A percentile compares a stretch with the other conserved stretches of the same genome.
phyloP scores from a whole-genome alignment of 1,284 basidiomycete genomes.

The Cutaneotrichosporon sp. region DNA sequence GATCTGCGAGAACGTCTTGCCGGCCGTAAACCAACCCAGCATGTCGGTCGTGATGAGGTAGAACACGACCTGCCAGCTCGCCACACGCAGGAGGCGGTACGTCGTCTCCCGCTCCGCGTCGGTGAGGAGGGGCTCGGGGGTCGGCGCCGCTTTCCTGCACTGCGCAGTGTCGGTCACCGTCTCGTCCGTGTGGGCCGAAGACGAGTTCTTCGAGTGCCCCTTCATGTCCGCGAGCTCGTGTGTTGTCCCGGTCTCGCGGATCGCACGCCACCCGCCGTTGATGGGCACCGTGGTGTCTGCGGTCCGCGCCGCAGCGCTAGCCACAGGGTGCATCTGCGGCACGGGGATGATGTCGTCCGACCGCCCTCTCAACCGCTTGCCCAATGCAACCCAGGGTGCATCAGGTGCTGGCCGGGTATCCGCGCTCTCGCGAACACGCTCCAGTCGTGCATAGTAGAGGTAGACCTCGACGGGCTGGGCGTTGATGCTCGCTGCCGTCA shows the following conservation, averaged over 20 bases:
- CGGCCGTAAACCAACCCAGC: conserved; percentile 47
- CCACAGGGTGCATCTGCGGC: not conserved
- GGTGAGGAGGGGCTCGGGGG: not conserved
- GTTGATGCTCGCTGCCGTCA: conserved; percentile 13
- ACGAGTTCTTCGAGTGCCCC: not conserved
- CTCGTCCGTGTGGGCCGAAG: not conserved
- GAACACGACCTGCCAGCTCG: conserved; percentile 24
- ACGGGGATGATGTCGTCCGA: conserved; percentile 1
- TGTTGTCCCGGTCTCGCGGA: not conserved
- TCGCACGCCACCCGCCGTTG: not conserved
- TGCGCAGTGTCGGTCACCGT: not conserved
- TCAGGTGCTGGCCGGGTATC: conserved; percentile 23
- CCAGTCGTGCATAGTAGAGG: conserved; percentile 16
- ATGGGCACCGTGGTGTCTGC: not conserved
- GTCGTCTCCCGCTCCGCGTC: conserved; percentile 6
- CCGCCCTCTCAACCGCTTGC: conserved; percentile 12
- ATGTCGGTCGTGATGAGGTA: conserved; percentile 31
- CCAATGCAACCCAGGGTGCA: conserved; percentile 15
- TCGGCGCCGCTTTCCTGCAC: not conserved
- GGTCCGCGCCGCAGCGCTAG: not conserved
- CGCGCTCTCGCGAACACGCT: conserved; percentile 15
- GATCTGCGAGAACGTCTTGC: conserved; percentile 39
- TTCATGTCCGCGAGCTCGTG: not conserved
- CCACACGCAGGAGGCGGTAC: conserved; percentile 19
- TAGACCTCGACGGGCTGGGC: conserved; percentile 20